A percentile compares a stretch with the other conserved stretches of the same genome.
Conservation (phyloP, 306 rosid species). For the Gynostemma pentaphyllum region DNA sequence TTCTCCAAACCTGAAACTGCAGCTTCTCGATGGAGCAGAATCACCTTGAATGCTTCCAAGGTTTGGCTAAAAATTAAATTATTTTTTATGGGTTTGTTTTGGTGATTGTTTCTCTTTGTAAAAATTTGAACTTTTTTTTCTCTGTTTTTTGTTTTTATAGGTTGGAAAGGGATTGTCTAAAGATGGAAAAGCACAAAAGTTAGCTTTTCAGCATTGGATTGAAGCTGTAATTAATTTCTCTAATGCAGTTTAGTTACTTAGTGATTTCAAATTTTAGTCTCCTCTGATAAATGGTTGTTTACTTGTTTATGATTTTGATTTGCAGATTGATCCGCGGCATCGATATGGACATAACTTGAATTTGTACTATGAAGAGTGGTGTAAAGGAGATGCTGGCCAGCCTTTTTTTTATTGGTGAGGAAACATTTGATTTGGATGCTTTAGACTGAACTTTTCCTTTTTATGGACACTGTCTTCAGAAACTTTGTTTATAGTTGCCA, state of each 20-base stretch:
- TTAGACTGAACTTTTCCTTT: neutral
- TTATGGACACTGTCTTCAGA: neutral
- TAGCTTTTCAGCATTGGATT: slow-evolving; percentile 98
- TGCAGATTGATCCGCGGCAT: slow-evolving; percentile 93
- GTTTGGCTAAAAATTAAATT: slow-evolving; percentile 7
- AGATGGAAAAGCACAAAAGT: slow-evolving; percentile 79
- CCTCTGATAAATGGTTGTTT: neutral
- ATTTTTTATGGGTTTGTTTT: neutral
- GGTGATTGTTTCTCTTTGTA: neutral
- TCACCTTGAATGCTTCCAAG: slow-evolving; percentile 70
- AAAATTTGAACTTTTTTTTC: slow-evolving; percentile 10
- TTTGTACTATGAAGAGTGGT: slow-evolving; percentile 66
- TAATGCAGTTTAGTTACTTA: neutral
- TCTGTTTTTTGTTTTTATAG: too few relatives aligned
- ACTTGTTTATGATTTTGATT: neutral
- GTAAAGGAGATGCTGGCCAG: slow-evolving; percentile 65
- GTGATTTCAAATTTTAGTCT: neutral
- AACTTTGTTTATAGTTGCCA: neutral
- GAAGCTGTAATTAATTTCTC: slow-evolving; percentile 56
- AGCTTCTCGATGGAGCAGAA: slow-evolving; percentile 57
- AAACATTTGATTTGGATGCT: neutral
- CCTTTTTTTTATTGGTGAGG: slow-evolving; percentile 91
- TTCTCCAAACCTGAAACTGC: slow-evolving; percentile 45
- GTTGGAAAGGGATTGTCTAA: slow-evolving; percentile 81
- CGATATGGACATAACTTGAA: slow-evolving; percentile 94